Evolutionary conservation across 257 asterid genomes (phyloP).

Genomic region (Salvia splendens): DNA sequence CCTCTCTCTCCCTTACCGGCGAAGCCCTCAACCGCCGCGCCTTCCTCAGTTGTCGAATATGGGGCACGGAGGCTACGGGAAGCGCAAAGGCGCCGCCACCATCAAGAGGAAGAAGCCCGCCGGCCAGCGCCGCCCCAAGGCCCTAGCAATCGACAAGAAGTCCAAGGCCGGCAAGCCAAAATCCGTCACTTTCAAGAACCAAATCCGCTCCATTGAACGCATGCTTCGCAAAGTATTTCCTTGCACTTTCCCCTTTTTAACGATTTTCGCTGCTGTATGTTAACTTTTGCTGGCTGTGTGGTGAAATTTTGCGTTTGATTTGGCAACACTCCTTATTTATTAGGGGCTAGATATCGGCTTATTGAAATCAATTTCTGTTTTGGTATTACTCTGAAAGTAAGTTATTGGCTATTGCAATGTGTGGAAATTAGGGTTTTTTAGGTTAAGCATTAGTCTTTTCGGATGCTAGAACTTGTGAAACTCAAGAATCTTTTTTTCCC

Average conservation of each 20-base stretch:
- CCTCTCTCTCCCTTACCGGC: too few relatives aligned
- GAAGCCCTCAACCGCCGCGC: too few relatives aligned
- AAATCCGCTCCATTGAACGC: slow-evolving; percentile 85
- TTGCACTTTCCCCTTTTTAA: slow-evolving; percentile 13
- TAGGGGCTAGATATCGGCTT: slow-evolving; percentile 17
- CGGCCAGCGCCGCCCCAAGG: slow-evolving; percentile 51
- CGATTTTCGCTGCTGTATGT: neutral
- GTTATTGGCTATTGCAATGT: neutral
- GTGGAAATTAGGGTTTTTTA: neutral
- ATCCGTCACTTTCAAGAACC: slow-evolving; percentile 77
- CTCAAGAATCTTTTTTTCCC: neutral
- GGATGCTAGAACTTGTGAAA: slow-evolving; percentile 24
- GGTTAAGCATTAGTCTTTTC: slow-evolving; percentile 14
- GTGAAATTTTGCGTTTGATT: neutral
- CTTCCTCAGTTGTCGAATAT: slow-evolving; percentile 29
- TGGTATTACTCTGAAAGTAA: neutral
- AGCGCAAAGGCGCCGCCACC: slow-evolving; percentile 53
- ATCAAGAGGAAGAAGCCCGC: slow-evolving; percentile 48
- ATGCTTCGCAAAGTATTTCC: slow-evolving; percentile 81
- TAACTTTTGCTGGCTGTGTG: slow-evolving; percentile 4
- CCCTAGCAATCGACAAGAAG: slow-evolving; percentile 64
- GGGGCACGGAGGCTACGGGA: slow-evolving; percentile 88
- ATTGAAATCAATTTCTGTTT: neutral
- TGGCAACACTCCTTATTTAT: neutral
- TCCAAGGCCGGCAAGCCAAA: slow-evolving; percentile 62